A percentile compares a stretch with the other conserved stretches of the same genome.
These are phyloP conservation scores for Bipolaris sorokiniana DNA, from an alignment of 2,329 filamentous ascomycete genomes.

Conservation along the genomic window DNA sequence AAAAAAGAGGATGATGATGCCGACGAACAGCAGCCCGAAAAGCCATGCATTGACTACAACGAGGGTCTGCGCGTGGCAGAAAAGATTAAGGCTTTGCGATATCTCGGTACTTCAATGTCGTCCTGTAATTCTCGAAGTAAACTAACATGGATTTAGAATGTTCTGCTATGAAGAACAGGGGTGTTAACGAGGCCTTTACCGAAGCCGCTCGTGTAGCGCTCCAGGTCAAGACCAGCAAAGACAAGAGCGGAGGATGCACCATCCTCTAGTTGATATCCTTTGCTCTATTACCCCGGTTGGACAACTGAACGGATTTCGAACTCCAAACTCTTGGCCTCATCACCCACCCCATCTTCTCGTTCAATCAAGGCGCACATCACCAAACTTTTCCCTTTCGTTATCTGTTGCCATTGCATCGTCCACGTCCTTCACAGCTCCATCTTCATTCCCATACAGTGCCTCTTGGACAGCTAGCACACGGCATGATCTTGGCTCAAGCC, in stretches of 20 bases:
- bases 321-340: neutral
- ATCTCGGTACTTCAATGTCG: constrained; percentile 66
- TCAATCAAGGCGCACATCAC: neutral
- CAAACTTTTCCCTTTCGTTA: neutral
- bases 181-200: constrained; percentile 98
- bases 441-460: neutral
- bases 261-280: constrained; percentile 31
- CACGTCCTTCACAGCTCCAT: neutral
- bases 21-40: constrained; percentile 50
- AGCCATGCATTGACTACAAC: constrained; percentile 83
- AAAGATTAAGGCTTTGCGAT: constrained; percentile 89
- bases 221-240: constrained; percentile 58
- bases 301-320: constrained; percentile 11
- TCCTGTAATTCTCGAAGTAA: neutral
- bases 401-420: neutral
- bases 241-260: constrained; percentile 52
- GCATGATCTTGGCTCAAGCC: constrained; percentile 1
- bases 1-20: constrained; percentile 72
- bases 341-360: neutral
- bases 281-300: constrained; percentile 2
- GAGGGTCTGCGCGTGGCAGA: constrained; percentile 89
- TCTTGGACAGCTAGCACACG: constrained; percentile 2
- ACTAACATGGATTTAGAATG: constrained; percentile 67
- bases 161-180: constrained; percentile 96
- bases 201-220: constrained; percentile 95